Evolutionary conservation across 2,329 filamentous ascomycete genomes (phyloP).

Genomic region (Fusarium sp.): DNA sequence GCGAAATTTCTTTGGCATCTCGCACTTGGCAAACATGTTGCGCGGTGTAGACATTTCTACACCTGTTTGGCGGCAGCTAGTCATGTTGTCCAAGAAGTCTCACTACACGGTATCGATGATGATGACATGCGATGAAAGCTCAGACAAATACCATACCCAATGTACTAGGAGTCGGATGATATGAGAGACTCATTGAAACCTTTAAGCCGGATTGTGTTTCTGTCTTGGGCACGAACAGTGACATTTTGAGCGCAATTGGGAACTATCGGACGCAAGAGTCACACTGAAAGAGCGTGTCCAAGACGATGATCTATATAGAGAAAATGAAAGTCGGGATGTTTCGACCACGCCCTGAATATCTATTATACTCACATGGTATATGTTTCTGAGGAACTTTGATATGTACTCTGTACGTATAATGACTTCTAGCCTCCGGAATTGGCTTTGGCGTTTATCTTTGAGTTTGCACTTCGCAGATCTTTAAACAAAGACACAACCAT

Average conservation of each 20-base stretch:
- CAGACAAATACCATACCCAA: conserved; percentile 38
- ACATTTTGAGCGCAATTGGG: conserved; percentile 39
- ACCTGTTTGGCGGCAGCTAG: conserved; percentile 21
- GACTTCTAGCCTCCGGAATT: neutral
- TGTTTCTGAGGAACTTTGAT: neutral
- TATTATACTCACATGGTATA: neutral
- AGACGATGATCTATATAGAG: conserved; percentile 41
- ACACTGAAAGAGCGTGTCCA: conserved; percentile 31
- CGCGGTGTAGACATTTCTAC: conserved; percentile 15
- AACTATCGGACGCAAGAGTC: conserved; percentile 30
- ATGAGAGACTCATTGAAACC: conserved; percentile 24
- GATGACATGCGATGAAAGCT: conserved; percentile 45
- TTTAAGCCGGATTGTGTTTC: conserved; percentile 18
- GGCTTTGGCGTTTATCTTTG: neutral
- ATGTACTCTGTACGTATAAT: neutral
- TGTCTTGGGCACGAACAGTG: conserved; percentile 22
- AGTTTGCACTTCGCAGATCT: neutral
- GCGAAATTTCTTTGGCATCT: conserved; percentile 43
- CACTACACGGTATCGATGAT: conserved; percentile 38
- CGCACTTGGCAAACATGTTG: conserved; percentile 41
- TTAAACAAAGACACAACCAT: neutral
- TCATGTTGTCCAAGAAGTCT: conserved; percentile 29
- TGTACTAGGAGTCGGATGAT: conserved; percentile 27
- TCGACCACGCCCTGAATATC: conserved; percentile 5
- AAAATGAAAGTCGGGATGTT: conserved; percentile 37